Base-by-base conservation (phyloP, 352 stramenopile species). In the Thraustochytrium aureum region DNA sequence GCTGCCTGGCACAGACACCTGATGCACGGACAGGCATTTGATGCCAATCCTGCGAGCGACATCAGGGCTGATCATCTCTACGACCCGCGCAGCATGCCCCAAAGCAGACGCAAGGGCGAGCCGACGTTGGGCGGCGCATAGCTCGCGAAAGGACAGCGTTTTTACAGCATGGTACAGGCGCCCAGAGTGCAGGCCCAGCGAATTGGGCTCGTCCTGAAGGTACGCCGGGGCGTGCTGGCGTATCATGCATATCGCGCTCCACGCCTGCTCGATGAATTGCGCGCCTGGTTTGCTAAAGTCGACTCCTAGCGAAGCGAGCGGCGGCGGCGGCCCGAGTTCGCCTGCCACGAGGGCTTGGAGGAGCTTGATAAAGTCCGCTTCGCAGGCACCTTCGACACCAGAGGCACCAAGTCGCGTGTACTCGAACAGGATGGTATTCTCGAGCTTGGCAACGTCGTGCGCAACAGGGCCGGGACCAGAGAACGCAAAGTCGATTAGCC, bases 401-500 rank as follows among this genome's bases (percentile, higher is more conserved):
- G 7, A 26, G 17, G 45, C 33, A 20, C n/a, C 33, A 7, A 75
- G 66, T 33, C n/a, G 69, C 37, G 69, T 79, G 33, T 79, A 79
- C 69, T 79, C 69, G 32, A 79, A 79, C 2, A 79, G 56, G 26
- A 79, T 17, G 5, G 69, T 79, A 12, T 64, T 67, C 26, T 79
- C 69, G 17, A 79, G 69, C 54, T 79, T 79, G 37, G 54, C 56
- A 20, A 79, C 20, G 41, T 79, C 69, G 20, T n/a, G 41, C n/a
- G 67, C 38, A 22, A 79, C 37, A 5, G 69, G 69, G 30, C 50
- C 37, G 32, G 33, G 26, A 5, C 69, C 69, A 4, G 69, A 72
- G n/a, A 79, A 79, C 10, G 69, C 69, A 79, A 79, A 79, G 52
- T 79, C 69, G 39, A 79, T 79, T n/a, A 79, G 59, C 69, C 69